phyloP scores from a whole-genome alignment of 148 eudicot genomes.

The Persicaria tinctoria region DNA sequence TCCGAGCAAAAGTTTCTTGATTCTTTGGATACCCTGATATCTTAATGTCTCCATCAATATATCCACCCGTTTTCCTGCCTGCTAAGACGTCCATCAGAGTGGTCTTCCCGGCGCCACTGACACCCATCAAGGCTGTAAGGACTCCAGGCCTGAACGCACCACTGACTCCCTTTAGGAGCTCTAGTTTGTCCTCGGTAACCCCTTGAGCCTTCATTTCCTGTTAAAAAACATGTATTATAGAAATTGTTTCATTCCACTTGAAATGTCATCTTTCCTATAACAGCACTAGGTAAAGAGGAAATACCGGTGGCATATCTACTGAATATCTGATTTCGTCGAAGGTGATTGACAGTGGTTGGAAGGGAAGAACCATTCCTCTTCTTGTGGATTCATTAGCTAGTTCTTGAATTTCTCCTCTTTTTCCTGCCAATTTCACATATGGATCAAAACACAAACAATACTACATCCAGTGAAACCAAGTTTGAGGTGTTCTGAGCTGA shows the following conservation, averaged over 20 bases:
- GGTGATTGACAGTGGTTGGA: conserved; percentile 50
- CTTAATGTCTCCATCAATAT: conserved; percentile 48
- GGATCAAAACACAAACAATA: background rate
- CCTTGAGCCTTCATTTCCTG: conserved; percentile 61
- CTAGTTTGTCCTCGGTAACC: conserved; percentile 35
- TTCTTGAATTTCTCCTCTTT: conserved; percentile 22
- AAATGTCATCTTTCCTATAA: background rate
- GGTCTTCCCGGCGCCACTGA: conserved; percentile 68
- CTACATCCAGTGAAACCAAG: background rate
- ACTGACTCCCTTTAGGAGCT: conserved; percentile 52
- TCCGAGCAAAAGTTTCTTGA: conserved; percentile 63
- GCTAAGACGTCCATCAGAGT: conserved; percentile 82
- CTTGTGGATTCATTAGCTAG: conserved; percentile 23
- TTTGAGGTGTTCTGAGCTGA: background rate
- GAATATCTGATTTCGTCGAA: conserved; percentile 64
- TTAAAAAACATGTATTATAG: background rate
- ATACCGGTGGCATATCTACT: conserved; percentile 76
- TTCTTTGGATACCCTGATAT: conserved; percentile 66
- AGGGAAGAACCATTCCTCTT: conserved; percentile 66
- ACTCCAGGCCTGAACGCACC: conserved; percentile 66
- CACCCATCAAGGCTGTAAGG: conserved; percentile 46
- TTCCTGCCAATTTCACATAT: conserved; percentile 28
- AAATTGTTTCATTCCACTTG: background rate
- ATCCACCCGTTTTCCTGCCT: conserved; percentile 70
- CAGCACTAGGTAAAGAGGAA: background rate